phyloP scores from a whole-genome alignment of 73 alveolate genomes.

The Durusdinium trenchii region DNA sequence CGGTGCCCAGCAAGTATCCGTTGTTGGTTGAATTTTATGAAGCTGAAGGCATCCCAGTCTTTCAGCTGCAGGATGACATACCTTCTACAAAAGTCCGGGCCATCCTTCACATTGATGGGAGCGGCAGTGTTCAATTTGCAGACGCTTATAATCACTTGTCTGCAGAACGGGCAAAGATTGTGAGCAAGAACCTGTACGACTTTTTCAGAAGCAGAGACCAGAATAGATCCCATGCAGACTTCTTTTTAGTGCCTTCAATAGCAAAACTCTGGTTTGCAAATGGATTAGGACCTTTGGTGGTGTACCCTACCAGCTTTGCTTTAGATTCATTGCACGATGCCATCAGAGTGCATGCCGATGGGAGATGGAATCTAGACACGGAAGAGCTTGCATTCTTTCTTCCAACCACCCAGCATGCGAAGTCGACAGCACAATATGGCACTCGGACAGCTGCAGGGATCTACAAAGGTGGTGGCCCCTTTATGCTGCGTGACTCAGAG shows the following conservation, averaged over 20 bases:
- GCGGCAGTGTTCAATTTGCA: background rate
- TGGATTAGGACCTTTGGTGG: background rate
- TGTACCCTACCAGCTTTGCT: background rate
- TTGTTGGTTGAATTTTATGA: background rate
- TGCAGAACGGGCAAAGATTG: too few relatives aligned
- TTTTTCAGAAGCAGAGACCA: too few relatives aligned
- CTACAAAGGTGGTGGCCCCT: conserved; percentile 49
- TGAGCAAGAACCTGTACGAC: background rate
- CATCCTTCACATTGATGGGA: conserved; percentile 28
- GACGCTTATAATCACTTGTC: background rate
- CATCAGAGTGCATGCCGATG: too few relatives aligned
- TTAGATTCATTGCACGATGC: background rate
- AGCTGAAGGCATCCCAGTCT: background rate
- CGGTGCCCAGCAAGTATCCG: background rate
- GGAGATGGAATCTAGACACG: background rate
- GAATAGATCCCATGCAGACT: too few relatives aligned
- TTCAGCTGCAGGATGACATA: background rate
- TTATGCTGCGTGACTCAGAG: background rate
- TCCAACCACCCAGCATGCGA: conserved; percentile 31
- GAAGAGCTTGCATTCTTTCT: conserved; percentile 10
- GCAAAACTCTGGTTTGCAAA: conserved; percentile 24
- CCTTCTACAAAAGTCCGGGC: background rate
- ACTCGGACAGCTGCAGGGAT: background rate
- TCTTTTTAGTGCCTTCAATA: too few relatives aligned
- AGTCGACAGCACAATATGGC: background rate